phyloP scores from a whole-genome alignment of 2,329 filamentous ascomycete species.

The Leptographium wingfieldii region DNA sequence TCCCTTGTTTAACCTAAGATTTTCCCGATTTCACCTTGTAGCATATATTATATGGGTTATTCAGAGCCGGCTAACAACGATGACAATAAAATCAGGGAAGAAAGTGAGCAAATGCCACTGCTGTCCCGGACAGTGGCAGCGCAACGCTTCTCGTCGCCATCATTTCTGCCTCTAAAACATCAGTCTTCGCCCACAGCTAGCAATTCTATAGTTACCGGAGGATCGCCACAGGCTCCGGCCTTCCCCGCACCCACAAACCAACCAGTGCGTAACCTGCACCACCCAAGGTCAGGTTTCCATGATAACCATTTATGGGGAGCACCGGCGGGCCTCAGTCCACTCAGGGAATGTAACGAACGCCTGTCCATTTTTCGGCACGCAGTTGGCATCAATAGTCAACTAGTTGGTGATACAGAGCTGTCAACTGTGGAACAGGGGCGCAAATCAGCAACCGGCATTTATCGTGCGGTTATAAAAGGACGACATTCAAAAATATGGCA shows the following conservation, averaged over 20 bases:
- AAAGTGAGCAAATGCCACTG: background rate
- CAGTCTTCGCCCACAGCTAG: background rate
- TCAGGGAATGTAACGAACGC: constrained; percentile 24
- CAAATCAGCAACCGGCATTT: constrained; percentile 25
- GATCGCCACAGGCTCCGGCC: background rate
- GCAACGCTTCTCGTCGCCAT: background rate
- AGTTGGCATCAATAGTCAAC: constrained; percentile 26
- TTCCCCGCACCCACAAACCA: no score
- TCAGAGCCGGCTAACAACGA: background rate
- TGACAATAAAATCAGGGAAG: background rate
- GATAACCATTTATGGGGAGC: constrained; percentile 21
- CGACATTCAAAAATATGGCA: constrained; percentile 21
- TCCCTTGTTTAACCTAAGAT: background rate
- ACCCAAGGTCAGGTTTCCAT: constrained; percentile 15
- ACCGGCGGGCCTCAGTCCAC: constrained; percentile 23
- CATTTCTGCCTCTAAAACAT: background rate
- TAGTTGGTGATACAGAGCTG: constrained; percentile 11
- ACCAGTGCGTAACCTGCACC: background rate
- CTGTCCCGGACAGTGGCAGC: background rate
- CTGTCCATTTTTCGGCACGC: constrained; percentile 30
- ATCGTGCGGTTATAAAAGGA: constrained; percentile 23
- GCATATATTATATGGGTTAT: background rate
- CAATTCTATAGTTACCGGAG: background rate
- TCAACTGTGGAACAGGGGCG: constrained; percentile 22
- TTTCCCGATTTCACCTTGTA: background rate